Evolutionary conservation across 306 rosid genomes (phyloP).

Genomic region (Vicia faba): DNA sequence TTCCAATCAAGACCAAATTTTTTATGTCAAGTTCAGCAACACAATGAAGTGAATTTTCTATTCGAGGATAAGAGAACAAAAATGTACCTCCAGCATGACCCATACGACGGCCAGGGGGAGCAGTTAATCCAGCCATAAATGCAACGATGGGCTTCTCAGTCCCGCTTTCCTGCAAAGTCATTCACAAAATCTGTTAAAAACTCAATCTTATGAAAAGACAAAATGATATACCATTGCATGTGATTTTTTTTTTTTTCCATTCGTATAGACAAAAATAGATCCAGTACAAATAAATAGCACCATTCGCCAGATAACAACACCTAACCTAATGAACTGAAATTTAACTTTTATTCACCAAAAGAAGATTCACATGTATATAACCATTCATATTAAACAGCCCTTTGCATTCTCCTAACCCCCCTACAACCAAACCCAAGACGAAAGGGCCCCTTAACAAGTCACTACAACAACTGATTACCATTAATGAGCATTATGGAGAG

Average conservation of each 20-base stretch:
- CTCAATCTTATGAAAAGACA: constrained; percentile 5
- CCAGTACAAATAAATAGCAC: constrained; percentile 3
- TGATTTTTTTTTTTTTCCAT: constrained; percentile 18
- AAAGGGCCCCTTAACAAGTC: no score
- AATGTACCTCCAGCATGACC: constrained; percentile 96
- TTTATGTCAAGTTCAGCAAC: constrained; percentile 9
- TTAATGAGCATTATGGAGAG: not conserved
- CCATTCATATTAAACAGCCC: constrained; percentile 1
- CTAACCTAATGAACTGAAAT: not conserved
- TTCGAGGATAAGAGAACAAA: constrained; percentile 18
- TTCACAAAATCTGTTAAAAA: constrained; percentile 31
- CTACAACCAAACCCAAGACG: not conserved
- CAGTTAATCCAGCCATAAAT: constrained; percentile 97
- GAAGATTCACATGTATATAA: constrained; percentile 25
- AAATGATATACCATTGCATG: not conserved
- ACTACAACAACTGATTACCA: not conserved
- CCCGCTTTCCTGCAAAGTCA: constrained; percentile 80
- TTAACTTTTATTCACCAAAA: constrained; percentile 3
- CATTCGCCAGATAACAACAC: constrained; percentile 22
- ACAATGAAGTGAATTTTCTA: constrained; percentile 6
- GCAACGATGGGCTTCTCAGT: constrained; percentile 95
- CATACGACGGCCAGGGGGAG: constrained; percentile 99
- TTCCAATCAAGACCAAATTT: not conserved
- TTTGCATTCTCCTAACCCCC: constrained; percentile 8
- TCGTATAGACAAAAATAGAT: not conserved